Evolutionary conservation across 805 yeast genomes (phyloP), one percentile per base, ranked within the genome.

Genomic region (Starmera amethionina): DNA sequence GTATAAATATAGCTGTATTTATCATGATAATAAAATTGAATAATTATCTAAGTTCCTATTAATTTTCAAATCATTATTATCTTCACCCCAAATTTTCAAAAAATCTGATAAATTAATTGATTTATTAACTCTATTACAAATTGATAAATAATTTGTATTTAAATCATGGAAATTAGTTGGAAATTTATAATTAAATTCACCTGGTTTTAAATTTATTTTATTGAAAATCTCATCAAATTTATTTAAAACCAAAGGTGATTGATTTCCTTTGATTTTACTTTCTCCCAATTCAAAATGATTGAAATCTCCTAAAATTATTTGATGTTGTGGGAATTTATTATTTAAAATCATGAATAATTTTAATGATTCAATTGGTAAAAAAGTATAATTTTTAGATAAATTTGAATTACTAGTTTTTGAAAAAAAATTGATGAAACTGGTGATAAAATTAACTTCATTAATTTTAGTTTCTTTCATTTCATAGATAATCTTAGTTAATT

Each of bases 121-220:
- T 40, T 61, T 63, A 13, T 79, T 70, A 3, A 69, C 56, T 49
- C 74, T 80, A 0, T 87, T 87, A 16, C 79, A 72, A 13, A 83
- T 73, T 45, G 73, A 72, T 14, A 66, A 63, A 54, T 86, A 87
- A 43, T 85, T 45, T 37, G 78, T 81, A 33, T 73, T 67, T 4
- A 78, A 75, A 8, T 77, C 63, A 8, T 63, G 60, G 57, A 86
- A 87, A 52, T 86, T 82, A 0, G 95, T 86, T 9, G 94, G 85
- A 53, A 86, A 86, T 81, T 84, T 77, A 38, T 86, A 85, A 58
- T 86, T 95, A 55, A 84, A 86, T 52, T 72, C 82, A 0, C 95
- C 96, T 55, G 84, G 95, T 32, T 80, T 71, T n/a, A 75, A 89
- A 86, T 79, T 56, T 78, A 85, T 0, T 89, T 77, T 32, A 77